A percentile compares a stretch with the other conserved stretches of the same genome.
Conservation (phyloP, 2,329 filamentous ascomycete genomes). For the Leptosphaerulina australis region DNA sequence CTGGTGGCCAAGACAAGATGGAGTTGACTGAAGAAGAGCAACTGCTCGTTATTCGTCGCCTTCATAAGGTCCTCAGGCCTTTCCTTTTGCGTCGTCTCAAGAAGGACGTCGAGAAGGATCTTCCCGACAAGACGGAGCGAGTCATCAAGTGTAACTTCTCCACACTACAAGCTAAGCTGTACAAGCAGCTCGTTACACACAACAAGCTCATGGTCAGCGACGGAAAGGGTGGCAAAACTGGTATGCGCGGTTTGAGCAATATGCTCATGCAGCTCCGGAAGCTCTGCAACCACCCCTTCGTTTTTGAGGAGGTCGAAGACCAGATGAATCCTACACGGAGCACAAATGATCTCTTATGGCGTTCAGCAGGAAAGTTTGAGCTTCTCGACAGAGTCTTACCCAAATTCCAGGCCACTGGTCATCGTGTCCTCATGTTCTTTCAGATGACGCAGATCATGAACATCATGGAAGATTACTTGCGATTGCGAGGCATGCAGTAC, state of each 20-base stretch:
- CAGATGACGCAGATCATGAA: constrained; percentile 99
- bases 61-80: constrained; percentile 95
- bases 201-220: constrained; percentile 95
- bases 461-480: constrained; percentile 98
- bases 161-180: constrained; percentile 86
- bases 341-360: constrained; percentile 93
- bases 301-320: constrained; percentile 97
- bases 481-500: constrained; percentile 81
- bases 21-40: constrained; percentile 99
- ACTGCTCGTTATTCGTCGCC: constrained; percentile 93
- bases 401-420: constrained; percentile 88
- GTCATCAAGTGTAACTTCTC: constrained; percentile 99
- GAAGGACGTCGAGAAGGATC: constrained; percentile 98
- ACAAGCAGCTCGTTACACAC: constrained; percentile 96
- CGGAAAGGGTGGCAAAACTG: constrained; percentile 92
- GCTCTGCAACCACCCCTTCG: constrained; percentile 98
- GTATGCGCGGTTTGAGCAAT: constrained; percentile 93
- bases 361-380: constrained; percentile 96
- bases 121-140: constrained; percentile 98
- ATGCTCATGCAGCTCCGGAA: constrained; percentile 99
- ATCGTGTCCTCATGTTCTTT: constrained; percentile 99
- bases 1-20: constrained; percentile 97
- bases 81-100: constrained; percentile 98
- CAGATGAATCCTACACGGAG: constrained; percentile 91
- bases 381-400: constrained; percentile 88